Percentiles rank a stretch among this genome's conserved stretches.
phyloP scores from a whole-genome alignment of 176 grass and related monocot genomes.

The Raddia guianensis region DNA sequence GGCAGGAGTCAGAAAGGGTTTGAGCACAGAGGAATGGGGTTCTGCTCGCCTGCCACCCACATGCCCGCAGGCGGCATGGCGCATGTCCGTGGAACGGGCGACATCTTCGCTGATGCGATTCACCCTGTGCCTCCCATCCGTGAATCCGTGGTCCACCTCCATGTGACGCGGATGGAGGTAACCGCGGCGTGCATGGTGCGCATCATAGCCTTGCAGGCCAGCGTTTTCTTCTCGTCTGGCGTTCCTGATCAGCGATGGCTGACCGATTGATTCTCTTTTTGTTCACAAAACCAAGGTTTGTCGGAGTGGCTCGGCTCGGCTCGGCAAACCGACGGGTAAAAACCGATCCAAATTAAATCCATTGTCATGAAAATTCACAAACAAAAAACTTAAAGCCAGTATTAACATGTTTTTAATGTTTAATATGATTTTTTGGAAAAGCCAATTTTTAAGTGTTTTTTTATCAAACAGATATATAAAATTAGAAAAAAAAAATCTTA shows the following conservation, averaged over 20 bases:
- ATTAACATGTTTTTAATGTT: no score
- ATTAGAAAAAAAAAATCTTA: no score
- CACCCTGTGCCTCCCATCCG: slow-evolving; percentile 16
- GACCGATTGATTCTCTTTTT: no score
- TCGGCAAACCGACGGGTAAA: no score
- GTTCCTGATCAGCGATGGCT: background rate
- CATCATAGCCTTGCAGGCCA: background rate
- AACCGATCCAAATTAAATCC: no score
- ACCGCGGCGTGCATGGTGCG: background rate
- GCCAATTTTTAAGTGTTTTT: no score
- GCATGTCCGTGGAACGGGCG: background rate
- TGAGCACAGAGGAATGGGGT: background rate
- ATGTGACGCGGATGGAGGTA: background rate
- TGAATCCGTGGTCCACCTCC: background rate
- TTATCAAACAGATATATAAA: no score
- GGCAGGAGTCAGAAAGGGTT: background rate
- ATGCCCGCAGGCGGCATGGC: background rate
- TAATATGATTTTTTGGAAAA: no score
- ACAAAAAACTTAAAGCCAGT: no score
- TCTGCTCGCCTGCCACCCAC: slow-evolving; percentile 24
- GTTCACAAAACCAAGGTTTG: no score
- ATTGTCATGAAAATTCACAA: no score
- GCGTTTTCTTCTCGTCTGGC: background rate
- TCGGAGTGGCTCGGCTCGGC: no score
- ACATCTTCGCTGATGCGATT: background rate